Evolutionary conservation across 1,284 basidiomycete species (phyloP), one percentile per base, ranked within the genome.

Genomic region (Rhizoctonia solani): DNA sequence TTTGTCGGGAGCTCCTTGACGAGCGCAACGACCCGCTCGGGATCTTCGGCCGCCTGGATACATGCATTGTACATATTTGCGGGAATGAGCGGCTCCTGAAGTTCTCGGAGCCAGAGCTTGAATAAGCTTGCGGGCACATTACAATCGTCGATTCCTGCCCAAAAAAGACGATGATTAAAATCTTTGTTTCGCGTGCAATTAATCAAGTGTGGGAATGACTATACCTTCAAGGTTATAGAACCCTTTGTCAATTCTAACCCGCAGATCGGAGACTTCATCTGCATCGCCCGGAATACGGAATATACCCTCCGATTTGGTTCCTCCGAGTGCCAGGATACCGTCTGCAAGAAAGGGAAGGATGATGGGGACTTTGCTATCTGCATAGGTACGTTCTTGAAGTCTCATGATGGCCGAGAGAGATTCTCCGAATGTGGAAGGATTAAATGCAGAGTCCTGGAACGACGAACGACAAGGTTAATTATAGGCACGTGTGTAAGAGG

Each of bases 361-460:
- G 76, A 95, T 92, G 13, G 94, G 94, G 5, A 95, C 87, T 76
- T 88, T 89, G 71, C 89, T 85, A 61, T 85, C 81, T 1, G 92
- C 90, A 73, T 95, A 95, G 46, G 87, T 91, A 44, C 89, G 85
- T 72, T 87, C 86, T 77, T 96, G 94, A 11, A 93, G 79, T 55
- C 89, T 83, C 79, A 92, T 89, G 70, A 93, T 88, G 21, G 87
- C 87, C 70, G 91, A 88, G 8, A 97, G 81, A 0, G 90, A 88
- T 79, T 95, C 92, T 49, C 93, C 93, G 74, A 96, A 97, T 0
- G 92, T 94, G 1, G 91, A 93, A 0, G 93, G 93, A 72, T 94
- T 90, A 79, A 96, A 97, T 1, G 94, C 93, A 29, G 92, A 92
- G 73, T 95, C 92, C 86, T 90, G 72, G 5, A n/a, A n/a, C n/a